A percentile compares a stretch with the other conserved stretches of the same genome.
Conservation (phyloP, 2,329 filamentous ascomycete species). For the Bipolaris cookei region DNA sequence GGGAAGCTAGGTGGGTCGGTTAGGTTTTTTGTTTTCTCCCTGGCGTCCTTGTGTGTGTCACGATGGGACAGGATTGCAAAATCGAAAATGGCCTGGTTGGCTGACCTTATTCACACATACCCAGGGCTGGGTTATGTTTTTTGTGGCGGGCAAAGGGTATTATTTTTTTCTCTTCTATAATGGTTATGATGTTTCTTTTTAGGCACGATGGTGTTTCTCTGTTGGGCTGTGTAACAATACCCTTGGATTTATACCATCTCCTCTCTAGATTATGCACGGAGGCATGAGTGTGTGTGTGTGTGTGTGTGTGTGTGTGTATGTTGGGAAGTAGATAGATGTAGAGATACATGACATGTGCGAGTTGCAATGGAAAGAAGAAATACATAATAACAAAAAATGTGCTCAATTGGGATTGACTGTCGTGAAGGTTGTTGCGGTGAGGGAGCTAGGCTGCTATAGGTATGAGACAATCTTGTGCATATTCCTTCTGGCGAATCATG, state of each 20-base stretch:
- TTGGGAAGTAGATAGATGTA: not conserved
- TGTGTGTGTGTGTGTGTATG: too few relatives aligned
- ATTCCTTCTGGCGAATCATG: not conserved
- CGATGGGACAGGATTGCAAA: not conserved
- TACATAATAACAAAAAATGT: not conserved
- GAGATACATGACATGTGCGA: not conserved
- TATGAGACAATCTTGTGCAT: not conserved
- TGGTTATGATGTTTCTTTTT: not conserved
- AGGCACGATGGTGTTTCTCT: not conserved
- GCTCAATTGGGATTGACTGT: too few relatives aligned
- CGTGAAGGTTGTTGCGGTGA: not conserved
- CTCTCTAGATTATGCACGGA: slow-evolving; percentile 2
- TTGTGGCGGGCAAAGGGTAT: not conserved
- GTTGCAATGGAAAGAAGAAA: not conserved
- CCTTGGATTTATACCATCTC: slow-evolving; percentile 18
- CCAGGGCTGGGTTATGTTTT: not conserved
- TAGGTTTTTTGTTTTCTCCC: not conserved
- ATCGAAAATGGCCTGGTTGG: slow-evolving; percentile 4
- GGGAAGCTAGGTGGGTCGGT: slow-evolving; percentile 9
- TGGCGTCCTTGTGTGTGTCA: slow-evolving; percentile 7
- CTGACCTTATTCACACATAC: slow-evolving; percentile 2
- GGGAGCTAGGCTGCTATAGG: not conserved
- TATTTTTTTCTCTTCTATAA: not conserved
- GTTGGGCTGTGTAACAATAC: slow-evolving; percentile 5
- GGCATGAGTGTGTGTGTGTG: not conserved